These are phyloP conservation scores for Stagonosporopsis vannaccii DNA, from an alignment of 2,329 filamentous ascomycete species.

Conservation along the genomic window DNA sequence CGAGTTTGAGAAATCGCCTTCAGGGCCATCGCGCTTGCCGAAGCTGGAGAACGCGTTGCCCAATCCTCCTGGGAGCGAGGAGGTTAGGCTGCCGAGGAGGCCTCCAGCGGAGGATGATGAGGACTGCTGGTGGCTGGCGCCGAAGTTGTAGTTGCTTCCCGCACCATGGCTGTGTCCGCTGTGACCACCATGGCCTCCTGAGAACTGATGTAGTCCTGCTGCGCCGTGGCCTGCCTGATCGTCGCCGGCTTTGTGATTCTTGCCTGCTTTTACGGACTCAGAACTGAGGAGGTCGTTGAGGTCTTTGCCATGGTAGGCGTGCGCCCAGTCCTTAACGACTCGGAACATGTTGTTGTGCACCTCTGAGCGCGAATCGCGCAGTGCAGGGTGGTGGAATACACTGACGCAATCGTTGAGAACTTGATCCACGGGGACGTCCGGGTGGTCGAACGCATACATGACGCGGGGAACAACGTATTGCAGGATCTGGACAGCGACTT, in stretches of 20 bases:
- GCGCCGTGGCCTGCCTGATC: conserved; percentile 46
- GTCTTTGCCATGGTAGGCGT: conserved; percentile 70
- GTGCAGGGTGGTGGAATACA: conserved; percentile 89
- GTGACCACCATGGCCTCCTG: conserved; percentile 24
- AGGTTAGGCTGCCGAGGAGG: conserved; percentile 33
- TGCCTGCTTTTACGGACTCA: conserved; percentile 80
- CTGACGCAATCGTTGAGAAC: conserved; percentile 81
- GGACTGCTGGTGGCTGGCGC: conserved; percentile 20
- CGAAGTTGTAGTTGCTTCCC: conserved; percentile 22
- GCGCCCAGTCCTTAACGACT: conserved; percentile 82
- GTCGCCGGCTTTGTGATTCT: conserved; percentile 69
- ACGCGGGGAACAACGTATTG: conserved; percentile 88
- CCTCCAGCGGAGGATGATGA: conserved; percentile 25
- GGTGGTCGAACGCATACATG: conserved; percentile 92
- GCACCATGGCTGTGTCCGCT: conserved; percentile 27
- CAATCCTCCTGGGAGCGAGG: conserved; percentile 27
- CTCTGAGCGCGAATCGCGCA: conserved; percentile 77
- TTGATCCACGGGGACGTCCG: conserved; percentile 80
- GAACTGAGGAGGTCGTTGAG: conserved; percentile 81
- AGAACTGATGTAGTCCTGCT: conserved; percentile 35
- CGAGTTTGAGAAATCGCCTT: conserved; percentile 22
- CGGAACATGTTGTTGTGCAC: conserved; percentile 89
- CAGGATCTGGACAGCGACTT: conserved; percentile 65
- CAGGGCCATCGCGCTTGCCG: conserved; percentile 35
- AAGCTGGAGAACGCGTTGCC: conserved; percentile 30